Evolutionary conservation across 495 filamentous ascomycete genomes (phyloP), one percentile per base, ranked within the genome.

Genomic region (Tuber melanosporum): DNA sequence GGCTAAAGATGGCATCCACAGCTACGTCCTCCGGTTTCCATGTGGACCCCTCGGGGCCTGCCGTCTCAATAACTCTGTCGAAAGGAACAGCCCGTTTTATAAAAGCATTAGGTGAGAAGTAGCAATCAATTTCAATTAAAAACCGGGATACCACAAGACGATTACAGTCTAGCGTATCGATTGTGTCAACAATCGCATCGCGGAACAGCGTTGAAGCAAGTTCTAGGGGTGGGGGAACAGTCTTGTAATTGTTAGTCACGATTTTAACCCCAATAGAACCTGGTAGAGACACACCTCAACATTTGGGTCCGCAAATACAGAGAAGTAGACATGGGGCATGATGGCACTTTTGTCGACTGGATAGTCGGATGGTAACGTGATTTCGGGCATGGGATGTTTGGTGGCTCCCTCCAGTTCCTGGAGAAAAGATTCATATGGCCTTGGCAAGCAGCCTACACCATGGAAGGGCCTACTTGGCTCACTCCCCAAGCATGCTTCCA

Each of bases 21-120:
- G 93, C 93, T 70, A 98, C 92, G 85, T 99, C 95, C 86, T 99
- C 96, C 0, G 95, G 94, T 84, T 99, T 99, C 96, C 96, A 99
- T 0, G 92, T 92, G 7, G 91, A 90, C 72, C 89, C 89, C 45
- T 90, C 91, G 52, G 82, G 84, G 2, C 86, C 86, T 45, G 91
- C 88, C 19, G 93, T 86, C 72, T 98, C 94, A 20, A 91, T 89
- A 69, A 99, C 88, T 75, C 91, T 90, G 83, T 98, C 96, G 81
- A 96, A 98, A 0, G 92, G 91, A 4, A 93, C 98, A 4, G 93
- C 94, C 73, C 96, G 90, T 84, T 95, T 94, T 76, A 97, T 91
- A 83, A 99, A 99, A 4, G 91, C 97, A 71, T 91, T 87, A 8
- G 91, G 88, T 1, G 94, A 88, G 85, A 95, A 99, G 85, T 94